phyloP scores from a whole-genome alignment of 1,284 basidiomycete genomes.

The Pholiota adiposa region DNA sequence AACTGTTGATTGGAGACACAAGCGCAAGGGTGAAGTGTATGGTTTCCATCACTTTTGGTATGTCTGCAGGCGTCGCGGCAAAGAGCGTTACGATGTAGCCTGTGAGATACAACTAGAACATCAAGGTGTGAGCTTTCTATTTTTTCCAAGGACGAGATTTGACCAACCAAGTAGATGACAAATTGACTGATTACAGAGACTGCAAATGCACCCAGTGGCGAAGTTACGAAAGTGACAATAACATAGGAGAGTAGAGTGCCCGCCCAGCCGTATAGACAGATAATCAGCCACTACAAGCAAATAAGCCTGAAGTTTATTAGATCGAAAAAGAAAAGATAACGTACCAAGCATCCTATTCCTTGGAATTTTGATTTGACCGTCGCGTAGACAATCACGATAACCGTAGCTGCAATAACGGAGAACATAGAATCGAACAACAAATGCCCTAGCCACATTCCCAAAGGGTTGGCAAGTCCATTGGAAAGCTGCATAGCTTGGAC shows the following conservation, averaged over 20 bases:
- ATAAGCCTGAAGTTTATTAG: neutral
- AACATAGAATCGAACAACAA: slow-evolving; percentile 71
- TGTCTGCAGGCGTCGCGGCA: slow-evolving; percentile 16
- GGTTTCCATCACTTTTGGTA: slow-evolving; percentile 17
- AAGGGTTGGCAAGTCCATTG: slow-evolving; percentile 74
- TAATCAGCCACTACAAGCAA: slow-evolving; percentile 62
- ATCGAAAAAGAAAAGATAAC: slow-evolving; percentile 20
- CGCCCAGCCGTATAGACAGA: slow-evolving; percentile 73
- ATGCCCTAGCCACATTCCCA: slow-evolving; percentile 81
- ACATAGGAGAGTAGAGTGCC: slow-evolving; percentile 68
- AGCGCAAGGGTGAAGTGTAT: slow-evolving; percentile 51
- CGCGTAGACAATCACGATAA: slow-evolving; percentile 25
- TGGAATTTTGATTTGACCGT: slow-evolving; percentile 58
- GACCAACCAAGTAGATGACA: slow-evolving; percentile 68
- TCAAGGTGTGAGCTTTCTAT: neutral
- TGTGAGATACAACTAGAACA: slow-evolving; percentile 38
- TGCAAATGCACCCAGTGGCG: slow-evolving; percentile 78
- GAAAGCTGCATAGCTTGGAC: slow-evolving; percentile 82
- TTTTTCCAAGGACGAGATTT: neutral
- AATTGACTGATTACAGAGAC: slow-evolving; percentile 74
- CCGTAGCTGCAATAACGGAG: slow-evolving; percentile 41
- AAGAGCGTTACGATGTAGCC: slow-evolving; percentile 29
- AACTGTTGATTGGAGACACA: slow-evolving; percentile 69
- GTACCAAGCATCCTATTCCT: slow-evolving; percentile 68
- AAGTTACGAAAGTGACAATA: slow-evolving; percentile 47